Conservation (phyloP, 768 basidiomycete species). For the Leccinum truebloodii region DNA sequence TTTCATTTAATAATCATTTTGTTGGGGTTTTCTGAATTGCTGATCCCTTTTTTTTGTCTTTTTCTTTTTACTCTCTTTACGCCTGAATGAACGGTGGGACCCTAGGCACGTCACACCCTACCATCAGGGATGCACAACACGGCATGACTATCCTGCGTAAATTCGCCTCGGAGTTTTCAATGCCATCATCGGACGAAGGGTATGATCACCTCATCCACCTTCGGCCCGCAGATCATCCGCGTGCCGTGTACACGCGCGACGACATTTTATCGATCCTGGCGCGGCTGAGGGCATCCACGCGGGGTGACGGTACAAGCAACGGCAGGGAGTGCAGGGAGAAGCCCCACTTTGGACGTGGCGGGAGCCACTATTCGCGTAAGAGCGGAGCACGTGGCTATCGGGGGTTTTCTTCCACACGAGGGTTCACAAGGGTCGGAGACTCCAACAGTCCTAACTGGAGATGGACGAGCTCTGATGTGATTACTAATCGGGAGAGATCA, state of each 20-base stretch:
- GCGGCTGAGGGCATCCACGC: slow-evolving; percentile 41
- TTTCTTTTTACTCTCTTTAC: neutral
- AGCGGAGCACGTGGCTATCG: slow-evolving; percentile 25
- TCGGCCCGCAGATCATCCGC: slow-evolving; percentile 37
- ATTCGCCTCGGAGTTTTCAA: slow-evolving; percentile 61
- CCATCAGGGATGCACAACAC: slow-evolving; percentile 61
- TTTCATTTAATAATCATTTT: neutral
- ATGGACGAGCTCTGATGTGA: slow-evolving; percentile 10
- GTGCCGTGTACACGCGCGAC: slow-evolving; percentile 48
- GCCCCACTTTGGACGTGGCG: slow-evolving; percentile 11
- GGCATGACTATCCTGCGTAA: slow-evolving; percentile 63
- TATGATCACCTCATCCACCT: slow-evolving; percentile 57
- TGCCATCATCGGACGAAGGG: slow-evolving; percentile 60
- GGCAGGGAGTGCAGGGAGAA: slow-evolving; percentile 8
- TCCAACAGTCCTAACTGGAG: slow-evolving; percentile 21
- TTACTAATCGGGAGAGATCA: slow-evolving; percentile 18
- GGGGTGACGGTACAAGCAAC: slow-evolving; percentile 13
- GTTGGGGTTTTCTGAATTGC: neutral
- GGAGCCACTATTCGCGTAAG: slow-evolving; percentile 10
- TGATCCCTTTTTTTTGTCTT: neutral
- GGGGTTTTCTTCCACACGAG: slow-evolving; percentile 14
- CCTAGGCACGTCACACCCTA: slow-evolving; percentile 72
- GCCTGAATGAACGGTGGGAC: neutral
- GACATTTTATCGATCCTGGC: slow-evolving; percentile 54
- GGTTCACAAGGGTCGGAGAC: slow-evolving; percentile 16